These are phyloP conservation scores for Auricularia heimuer DNA, from an alignment of 768 basidiomycete genomes.

Conservation along the genomic window DNA sequence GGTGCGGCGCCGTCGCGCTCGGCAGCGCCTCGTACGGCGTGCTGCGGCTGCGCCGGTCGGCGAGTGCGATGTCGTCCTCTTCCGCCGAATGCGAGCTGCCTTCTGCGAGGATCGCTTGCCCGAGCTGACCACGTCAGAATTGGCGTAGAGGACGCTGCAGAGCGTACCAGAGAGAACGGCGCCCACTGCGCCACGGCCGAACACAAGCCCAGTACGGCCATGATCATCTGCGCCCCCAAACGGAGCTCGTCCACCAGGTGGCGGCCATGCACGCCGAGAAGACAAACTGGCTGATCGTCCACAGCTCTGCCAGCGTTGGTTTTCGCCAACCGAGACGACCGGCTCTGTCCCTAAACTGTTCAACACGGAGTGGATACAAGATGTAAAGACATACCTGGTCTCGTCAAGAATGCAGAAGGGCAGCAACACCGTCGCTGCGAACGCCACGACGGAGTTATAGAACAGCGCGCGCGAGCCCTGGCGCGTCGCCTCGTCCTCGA, in stretches of 20 bases:
- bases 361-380: neutral
- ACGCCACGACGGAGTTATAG: slow-evolving; percentile 58
- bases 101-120: slow-evolving; percentile 73
- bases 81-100: slow-evolving; percentile 26
- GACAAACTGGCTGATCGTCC: slow-evolving; percentile 68
- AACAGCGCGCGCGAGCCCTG: slow-evolving; percentile 73
- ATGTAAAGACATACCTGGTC: neutral
- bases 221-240: slow-evolving; percentile 60
- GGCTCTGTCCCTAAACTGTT: neutral
- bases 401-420: slow-evolving; percentile 40
- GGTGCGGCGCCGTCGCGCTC: neutral
- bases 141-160: neutral
- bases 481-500: neutral
- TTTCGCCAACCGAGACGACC: neutral
- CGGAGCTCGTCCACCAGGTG: slow-evolving; percentile 60
- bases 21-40: slow-evolving; percentile 8
- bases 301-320: slow-evolving; percentile 45
- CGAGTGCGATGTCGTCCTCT: slow-evolving; percentile 28
- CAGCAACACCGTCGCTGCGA: slow-evolving; percentile 56
- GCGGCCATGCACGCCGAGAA: slow-evolving; percentile 71
- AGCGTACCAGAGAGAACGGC: slow-evolving; percentile 74
- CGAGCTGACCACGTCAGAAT: slow-evolving; percentile 42
- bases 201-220: slow-evolving; percentile 77
- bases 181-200: slow-evolving; percentile 93
- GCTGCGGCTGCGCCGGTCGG: slow-evolving; percentile 26